Evolutionary conservation across 1,284 basidiomycete genomes (phyloP), one percentile per base, ranked within the genome.

Genomic region (Lentinula novae-zelandiae): DNA sequence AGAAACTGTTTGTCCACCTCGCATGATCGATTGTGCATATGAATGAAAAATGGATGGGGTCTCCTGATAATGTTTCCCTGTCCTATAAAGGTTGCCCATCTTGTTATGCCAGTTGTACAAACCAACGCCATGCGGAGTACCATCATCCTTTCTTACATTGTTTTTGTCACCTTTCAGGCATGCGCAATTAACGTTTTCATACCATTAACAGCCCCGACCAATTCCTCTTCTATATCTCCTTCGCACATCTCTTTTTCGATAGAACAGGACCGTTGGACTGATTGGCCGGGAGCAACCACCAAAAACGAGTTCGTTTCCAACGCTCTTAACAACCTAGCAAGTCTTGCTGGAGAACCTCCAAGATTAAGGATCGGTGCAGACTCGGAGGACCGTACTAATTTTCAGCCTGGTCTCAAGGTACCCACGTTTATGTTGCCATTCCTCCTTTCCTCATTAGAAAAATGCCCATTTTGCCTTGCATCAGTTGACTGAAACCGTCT

Each of bases 201-300:
- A 46, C 51, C 59, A 39, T 31, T 53, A 39, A 48, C 31, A 20
- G 52, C 56, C 8, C 59, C 59, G n/a, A 33, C 44, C 31, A 53
- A 49, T 33, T 50, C 62, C 12, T 39, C 56, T 34, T 34, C 60
- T 1, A 61, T 85, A 9, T 75, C 76, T 1, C 74, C 73, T 10
- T 78, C 82, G 2, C 73, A 86, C 13, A 66, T 89, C 33, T 85
- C 83, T 0, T 79, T 88, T 64, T 89, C 85, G n/a, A 81, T 89
- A 58, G 87, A 88, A 68, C 82, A 87, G 68, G 86, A 89, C 65
- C 73, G 82, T 13, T 89, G 85, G 85, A 75, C 77, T 12, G 84
- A 86, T 62, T 89, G 86, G 86, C 71, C 72, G 12, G 86, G 87
- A 10, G 76, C 73, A 0, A 71, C 36, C 3, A 69, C 75, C 2